Percentiles rank a stretch among this genome's conserved stretches.
phyloP scores from a whole-genome alignment of 768 basidiomycete genomes.

The Rhizopogon vinicolor region DNA sequence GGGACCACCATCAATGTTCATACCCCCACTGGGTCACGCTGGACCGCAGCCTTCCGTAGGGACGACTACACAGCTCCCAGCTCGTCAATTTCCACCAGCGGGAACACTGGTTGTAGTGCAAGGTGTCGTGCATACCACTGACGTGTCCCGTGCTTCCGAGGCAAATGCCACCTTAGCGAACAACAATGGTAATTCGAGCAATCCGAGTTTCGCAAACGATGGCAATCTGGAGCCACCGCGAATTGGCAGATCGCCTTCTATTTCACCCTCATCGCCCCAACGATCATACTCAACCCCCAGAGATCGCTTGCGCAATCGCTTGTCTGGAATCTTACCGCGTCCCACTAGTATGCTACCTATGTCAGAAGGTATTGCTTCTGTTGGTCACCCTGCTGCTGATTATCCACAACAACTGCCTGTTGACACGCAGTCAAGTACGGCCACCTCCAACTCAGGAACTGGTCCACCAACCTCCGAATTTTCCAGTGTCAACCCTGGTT shows the following conservation, averaged over 20 bases:
- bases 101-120: constrained; percentile 82
- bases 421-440: background rate
- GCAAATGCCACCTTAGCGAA: constrained; percentile 10
- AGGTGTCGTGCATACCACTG: constrained; percentile 77
- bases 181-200: constrained; percentile 9
- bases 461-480: constrained; percentile 7
- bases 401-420: constrained; percentile 1
- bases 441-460: background rate
- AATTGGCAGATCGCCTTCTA: constrained; percentile 1
- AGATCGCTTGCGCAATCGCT: constrained; percentile 27
- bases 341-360: constrained; percentile 25
- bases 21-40: constrained; percentile 4
- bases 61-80: constrained; percentile 14
- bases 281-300: constrained; percentile 23
- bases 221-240: constrained; percentile 3
- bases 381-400: background rate
- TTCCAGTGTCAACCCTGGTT: constrained; percentile 17
- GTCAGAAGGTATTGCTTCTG: background rate
- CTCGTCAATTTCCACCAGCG: constrained; percentile 62
- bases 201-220: constrained; percentile 3
- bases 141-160: constrained; percentile 40
- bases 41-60: constrained; percentile 13
- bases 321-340: constrained; percentile 37
- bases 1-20: constrained; percentile 10
- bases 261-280: constrained; percentile 22